Conservation (phyloP, 176 grass and related monocot genomes). For the Themeda triandra region DNA sequence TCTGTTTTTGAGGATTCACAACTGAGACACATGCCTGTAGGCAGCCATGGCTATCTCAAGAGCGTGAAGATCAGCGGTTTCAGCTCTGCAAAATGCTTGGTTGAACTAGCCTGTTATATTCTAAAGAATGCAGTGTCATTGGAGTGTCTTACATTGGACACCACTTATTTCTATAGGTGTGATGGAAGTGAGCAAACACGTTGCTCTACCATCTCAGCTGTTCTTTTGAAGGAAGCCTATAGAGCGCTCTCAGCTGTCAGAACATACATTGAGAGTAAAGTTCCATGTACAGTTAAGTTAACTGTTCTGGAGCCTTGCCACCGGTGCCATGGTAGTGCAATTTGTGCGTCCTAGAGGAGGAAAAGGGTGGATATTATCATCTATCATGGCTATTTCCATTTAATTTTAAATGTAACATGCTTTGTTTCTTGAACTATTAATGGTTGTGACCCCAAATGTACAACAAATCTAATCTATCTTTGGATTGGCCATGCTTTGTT, state of each 20-base stretch:
- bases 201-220: background rate
- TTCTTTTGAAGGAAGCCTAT: background rate
- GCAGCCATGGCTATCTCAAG: background rate
- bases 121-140: background rate
- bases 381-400: background rate
- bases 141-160: background rate
- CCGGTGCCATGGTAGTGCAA: too few species aligned
- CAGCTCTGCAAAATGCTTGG: background rate
- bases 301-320: too few species aligned
- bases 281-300: too few species aligned
- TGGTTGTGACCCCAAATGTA: background rate
- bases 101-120: background rate
- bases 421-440: background rate
- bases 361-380: too few species aligned
- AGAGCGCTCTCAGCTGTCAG: background rate
- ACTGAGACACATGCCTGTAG: background rate
- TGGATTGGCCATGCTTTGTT: background rate
- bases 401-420: background rate
- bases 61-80: conserved; percentile 5
- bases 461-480: background rate
- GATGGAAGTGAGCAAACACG: too few species aligned
- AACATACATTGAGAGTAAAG: too few species aligned
- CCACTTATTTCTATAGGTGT: background rate
- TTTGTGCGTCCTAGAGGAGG: too few species aligned
- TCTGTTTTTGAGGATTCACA: background rate